Evolutionary conservation across 345 rosid species (phyloP), one percentile per base, ranked within the genome.

Genomic region (Camelina hispida): DNA sequence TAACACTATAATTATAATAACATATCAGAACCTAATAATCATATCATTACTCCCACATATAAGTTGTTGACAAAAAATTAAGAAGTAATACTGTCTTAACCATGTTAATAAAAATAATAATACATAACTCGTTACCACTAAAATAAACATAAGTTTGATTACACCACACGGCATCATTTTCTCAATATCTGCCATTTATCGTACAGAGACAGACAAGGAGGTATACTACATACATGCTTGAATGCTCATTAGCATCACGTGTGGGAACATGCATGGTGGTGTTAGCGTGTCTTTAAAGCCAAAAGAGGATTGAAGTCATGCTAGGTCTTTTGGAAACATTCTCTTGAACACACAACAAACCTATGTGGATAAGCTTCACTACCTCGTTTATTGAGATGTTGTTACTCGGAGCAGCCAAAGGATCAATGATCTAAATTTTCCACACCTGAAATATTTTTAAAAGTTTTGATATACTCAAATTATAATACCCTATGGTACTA

Each of bases 261-360:
- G 77, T 75, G 22, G 85, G 87, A 1, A 60, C 54, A n/a, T 81
- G 86, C 71, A 74, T 50, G 15, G 84, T 76, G 38, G 62, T 56
- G 38, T 32, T 18, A 20, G 54, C 72, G 23, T 79, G 57, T 34
- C 73, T 71, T 40, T 76, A 77, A 38, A 87, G 84, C 91, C 87
- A 84, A 62, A 65, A 14, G 18, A 83, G 34, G 32, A 84, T 66
- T 56, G 81, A 74, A 0, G 75, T 81, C 72, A 83, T 76, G 16
- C 79, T 66, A 52, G 90, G 88, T 67, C 88, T 80, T 28, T 57
- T 64, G 6, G 69, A 75, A 17, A 72, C 79, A 50, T 74, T 37
- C 44, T 80, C 88, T 71, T 83, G 87, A 76, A 84, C 83, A 46
- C 91, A 87, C 62, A 87, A 50, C 48, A 87, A 52, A 38, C 85